phyloP scores from a whole-genome alignment of 768 basidiomycete genomes.

The Goffeauzyma gilvescens region DNA sequence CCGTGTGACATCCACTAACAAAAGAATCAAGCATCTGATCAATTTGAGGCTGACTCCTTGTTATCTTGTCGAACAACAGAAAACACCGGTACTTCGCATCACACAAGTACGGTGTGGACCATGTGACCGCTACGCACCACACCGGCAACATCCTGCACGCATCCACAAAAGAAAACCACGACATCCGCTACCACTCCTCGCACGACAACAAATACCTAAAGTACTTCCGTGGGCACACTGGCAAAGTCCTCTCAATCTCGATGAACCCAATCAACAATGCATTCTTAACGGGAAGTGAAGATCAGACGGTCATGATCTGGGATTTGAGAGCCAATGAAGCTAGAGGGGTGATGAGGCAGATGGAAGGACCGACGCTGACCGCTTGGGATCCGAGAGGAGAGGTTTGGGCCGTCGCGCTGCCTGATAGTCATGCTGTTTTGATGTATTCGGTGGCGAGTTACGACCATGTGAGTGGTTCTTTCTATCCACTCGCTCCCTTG shows the following conservation, averaged over 20 bases:
- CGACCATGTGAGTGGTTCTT: constrained; percentile 18
- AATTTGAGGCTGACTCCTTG: neutral
- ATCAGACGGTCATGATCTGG: constrained; percentile 91
- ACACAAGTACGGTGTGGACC: constrained; percentile 90
- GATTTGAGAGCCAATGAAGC: constrained; percentile 66
- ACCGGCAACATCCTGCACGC: constrained; percentile 67
- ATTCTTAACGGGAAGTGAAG: constrained; percentile 84
- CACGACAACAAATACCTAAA: constrained; percentile 92
- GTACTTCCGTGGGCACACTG: constrained; percentile 90
- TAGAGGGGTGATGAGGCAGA: constrained; percentile 33
- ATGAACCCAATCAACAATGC: constrained; percentile 83
- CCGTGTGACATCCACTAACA: too few species aligned
- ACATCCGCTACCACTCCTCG: constrained; percentile 77
- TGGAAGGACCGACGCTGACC: constrained; percentile 25
- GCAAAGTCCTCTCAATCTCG: constrained; percentile 65
- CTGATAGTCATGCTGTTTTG: constrained; percentile 18
- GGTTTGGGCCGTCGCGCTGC: constrained; percentile 24
- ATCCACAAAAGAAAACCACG: constrained; percentile 88
- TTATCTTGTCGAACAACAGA: constrained; percentile 29
- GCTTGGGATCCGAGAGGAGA: constrained; percentile 23
- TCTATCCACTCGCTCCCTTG: neutral
- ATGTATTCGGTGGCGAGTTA: constrained; percentile 17
- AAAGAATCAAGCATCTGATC: too few species aligned
- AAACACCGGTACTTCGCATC: constrained; percentile 60
- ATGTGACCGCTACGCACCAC: constrained; percentile 87